These are phyloP conservation scores for Aureobasidium namibiae DNA, from an alignment of 2,329 filamentous ascomycete genomes.

Conservation along the genomic window DNA sequence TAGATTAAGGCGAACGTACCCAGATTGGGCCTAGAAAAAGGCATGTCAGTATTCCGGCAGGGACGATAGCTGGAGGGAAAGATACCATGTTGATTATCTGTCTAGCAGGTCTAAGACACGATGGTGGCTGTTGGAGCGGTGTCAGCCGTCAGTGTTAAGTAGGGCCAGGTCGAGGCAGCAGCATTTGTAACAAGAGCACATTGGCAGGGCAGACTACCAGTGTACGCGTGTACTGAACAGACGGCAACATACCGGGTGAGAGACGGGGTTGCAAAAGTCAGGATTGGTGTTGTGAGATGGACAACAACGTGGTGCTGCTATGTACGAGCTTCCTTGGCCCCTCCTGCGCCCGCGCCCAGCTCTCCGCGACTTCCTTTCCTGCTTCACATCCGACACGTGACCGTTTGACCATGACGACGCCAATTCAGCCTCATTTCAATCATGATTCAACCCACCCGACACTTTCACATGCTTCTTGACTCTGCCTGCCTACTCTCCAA, in stretches of 20 bases:
- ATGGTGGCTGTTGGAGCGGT: constrained; percentile 3
- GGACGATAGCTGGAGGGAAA: neutral
- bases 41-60: neutral
- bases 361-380: neutral
- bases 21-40: constrained; percentile 32
- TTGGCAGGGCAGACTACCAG: neutral
- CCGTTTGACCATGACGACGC: neutral
- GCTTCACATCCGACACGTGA: neutral
- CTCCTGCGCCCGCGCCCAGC: neutral
- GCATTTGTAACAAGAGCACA: neutral
- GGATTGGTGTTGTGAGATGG: constrained; percentile 5
- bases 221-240: neutral
- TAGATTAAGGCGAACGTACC: constrained; percentile 27
- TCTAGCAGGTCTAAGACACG: constrained; percentile 4
- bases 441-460: neutral
- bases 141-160: constrained; percentile 7
- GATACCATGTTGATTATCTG: constrained; percentile 11
- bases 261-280: neutral
- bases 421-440: neutral
- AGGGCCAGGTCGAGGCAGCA: constrained; percentile 5
- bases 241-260: neutral
- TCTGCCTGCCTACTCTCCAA: too few species aligned
- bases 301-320: neutral
- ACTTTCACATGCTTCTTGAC: neutral
- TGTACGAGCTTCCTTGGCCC: neutral